A percentile compares a stretch with the other conserved stretches of the same genome.
Evolutionary conservation across 305 asterid species (phyloP).

Genomic region (Solanum chacoense): DNA sequence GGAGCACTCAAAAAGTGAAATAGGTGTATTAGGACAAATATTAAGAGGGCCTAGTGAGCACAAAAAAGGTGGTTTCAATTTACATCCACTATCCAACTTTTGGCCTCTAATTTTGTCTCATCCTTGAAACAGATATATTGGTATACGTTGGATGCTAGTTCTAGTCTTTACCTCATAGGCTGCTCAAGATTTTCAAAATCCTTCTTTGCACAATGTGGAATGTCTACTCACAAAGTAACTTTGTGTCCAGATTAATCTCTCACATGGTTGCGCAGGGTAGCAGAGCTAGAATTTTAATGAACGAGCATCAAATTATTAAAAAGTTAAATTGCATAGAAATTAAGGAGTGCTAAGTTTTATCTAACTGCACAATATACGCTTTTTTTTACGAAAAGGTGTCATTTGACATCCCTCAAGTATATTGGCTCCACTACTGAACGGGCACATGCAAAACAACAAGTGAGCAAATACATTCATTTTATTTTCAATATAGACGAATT

Average conservation of each 20-base stretch:
- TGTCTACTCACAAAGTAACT: slow-evolving; percentile 21
- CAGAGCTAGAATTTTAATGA: background rate
- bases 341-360: too few relatives aligned
- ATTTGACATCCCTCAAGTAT: background rate
- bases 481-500: background rate
- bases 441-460: background rate
- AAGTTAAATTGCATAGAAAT: too few relatives aligned
- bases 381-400: too few relatives aligned
- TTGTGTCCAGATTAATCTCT: background rate
- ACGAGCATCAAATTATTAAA: too few relatives aligned
- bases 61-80: slow-evolving; percentile 5
- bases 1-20: background rate
- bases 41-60: slow-evolving; percentile 7
- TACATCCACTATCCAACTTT: slow-evolving; percentile 8
- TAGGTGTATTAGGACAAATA: background rate
- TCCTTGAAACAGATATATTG: slow-evolving; percentile 11
- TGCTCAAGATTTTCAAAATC: slow-evolving; percentile 32
- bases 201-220: slow-evolving; percentile 17
- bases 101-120: background rate
- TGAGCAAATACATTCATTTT: background rate
- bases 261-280: background rate
- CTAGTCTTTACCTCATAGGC: slow-evolving; percentile 18
- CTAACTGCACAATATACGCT: too few relatives aligned
- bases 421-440: background rate
- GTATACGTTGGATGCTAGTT: slow-evolving; percentile 14